Conservation (phyloP, 2,329 filamentous ascomycete genomes). For the Phaeosphaeriaceae sp. region DNA sequence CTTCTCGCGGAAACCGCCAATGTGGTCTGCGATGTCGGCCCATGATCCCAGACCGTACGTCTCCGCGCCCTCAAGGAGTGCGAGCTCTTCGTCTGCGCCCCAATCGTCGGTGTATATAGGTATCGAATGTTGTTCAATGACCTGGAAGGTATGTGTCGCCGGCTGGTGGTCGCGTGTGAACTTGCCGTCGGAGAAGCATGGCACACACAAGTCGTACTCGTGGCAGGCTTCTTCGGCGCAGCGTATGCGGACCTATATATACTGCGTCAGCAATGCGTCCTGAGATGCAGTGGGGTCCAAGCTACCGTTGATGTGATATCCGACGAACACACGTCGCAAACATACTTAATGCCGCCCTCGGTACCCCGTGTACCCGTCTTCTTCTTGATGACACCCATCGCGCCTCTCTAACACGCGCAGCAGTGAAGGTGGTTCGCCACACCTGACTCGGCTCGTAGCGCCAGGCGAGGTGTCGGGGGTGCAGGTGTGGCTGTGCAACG, state of each 20-base stretch:
- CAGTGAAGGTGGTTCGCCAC: conserved; percentile 13
- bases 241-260: conserved; percentile 82
- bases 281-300: conserved; percentile 4
- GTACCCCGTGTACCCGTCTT: conserved; percentile 87
- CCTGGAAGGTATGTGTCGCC: conserved; percentile 83
- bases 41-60: conserved; percentile 96
- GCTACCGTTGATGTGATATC: conserved; percentile 96
- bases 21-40: conserved; percentile 98
- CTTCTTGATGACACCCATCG: conserved; percentile 95
- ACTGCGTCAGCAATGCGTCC: conserved; percentile 8
- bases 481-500: conserved; percentile 34
- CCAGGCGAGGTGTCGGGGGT: neutral
- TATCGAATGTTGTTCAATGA: conserved; percentile 98
- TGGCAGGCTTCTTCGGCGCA: conserved; percentile 80
- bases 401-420: conserved; percentile 24
- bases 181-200: conserved; percentile 87
- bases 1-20: conserved; percentile 91
- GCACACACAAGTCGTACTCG: conserved; percentile 96
- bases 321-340: conserved; percentile 95
- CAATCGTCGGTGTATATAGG: conserved; percentile 94
- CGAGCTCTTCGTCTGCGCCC: conserved; percentile 96
- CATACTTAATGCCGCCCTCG: conserved; percentile 82
- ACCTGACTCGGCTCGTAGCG: conserved; percentile 1
- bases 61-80: conserved; percentile 91
- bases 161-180: conserved; percentile 86